Conservation (phyloP, 2,329 filamentous ascomycete species). For the Calonectria crousiana region DNA sequence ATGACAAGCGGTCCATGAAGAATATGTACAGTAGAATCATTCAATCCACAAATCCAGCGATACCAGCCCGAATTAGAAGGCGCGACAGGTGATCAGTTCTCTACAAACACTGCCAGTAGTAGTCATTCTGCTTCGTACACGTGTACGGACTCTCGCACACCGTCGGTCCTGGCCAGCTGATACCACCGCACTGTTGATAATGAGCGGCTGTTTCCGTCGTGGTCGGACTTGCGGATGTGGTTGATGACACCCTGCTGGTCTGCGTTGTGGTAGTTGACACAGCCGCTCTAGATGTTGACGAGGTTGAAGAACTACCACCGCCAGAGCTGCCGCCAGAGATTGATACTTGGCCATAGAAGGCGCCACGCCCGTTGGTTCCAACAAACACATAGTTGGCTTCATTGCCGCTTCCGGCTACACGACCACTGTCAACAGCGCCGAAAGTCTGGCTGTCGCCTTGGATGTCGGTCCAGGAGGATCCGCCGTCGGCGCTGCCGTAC, state of each 20-base stretch:
- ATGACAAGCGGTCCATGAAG: background rate
- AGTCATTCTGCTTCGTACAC: constrained; percentile 28
- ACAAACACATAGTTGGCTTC: constrained; percentile 60
- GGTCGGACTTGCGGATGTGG: background rate
- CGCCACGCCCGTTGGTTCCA: constrained; percentile 63
- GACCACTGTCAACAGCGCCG: constrained; percentile 55
- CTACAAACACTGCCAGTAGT: constrained; percentile 32
- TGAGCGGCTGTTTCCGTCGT: constrained; percentile 8
- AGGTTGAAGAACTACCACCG: background rate
- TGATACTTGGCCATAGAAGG: constrained; percentile 48
- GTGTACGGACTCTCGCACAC: constrained; percentile 22
- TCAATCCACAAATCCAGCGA: background rate
- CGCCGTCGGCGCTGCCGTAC: constrained; percentile 59
- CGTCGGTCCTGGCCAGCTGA: constrained; percentile 25
- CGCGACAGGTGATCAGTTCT: background rate
- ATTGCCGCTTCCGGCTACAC: constrained; percentile 60
- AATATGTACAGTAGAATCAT: background rate
- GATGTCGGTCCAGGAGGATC: constrained; percentile 59
- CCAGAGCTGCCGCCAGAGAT: constrained; percentile 12
- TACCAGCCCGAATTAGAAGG: too few species aligned
- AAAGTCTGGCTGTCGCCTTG: constrained; percentile 58
- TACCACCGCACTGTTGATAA: constrained; percentile 29
- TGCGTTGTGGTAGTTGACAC: background rate
- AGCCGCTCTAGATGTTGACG: background rate
- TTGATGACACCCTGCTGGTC: background rate